Evolutionary conservation across 768 basidiomycete species (phyloP).

Genomic region (Russula sp.): DNA sequence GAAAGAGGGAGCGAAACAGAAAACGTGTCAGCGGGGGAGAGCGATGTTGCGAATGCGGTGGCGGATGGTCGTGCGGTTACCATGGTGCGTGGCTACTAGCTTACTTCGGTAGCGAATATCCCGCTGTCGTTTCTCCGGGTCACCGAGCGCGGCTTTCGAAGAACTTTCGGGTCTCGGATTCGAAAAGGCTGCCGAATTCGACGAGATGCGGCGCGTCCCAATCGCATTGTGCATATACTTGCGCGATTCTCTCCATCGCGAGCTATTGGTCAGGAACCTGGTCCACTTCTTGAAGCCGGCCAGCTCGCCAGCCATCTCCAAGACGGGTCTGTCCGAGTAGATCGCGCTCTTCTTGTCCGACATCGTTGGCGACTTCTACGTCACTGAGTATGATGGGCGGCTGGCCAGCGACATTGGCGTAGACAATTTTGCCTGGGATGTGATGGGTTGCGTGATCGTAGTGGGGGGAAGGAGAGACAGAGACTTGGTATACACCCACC

Average conservation of each 20-base stretch:
- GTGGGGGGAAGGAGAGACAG: not conserved
- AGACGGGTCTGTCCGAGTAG: slow-evolving; percentile 8
- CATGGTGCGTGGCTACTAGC: slow-evolving; percentile 13
- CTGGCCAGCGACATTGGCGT: slow-evolving; percentile 2
- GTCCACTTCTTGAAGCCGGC: slow-evolving; percentile 3
- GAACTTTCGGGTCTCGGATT: slow-evolving; percentile 1
- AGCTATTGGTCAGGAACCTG: not conserved
- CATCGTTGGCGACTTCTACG: slow-evolving; percentile 2
- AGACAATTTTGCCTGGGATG: slow-evolving; percentile 3
- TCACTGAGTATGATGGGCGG: slow-evolving; percentile 1
- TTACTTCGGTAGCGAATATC: no score
- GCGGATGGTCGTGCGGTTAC: slow-evolving; percentile 21
- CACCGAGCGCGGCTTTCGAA: slow-evolving; percentile 1
- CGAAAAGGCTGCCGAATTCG: not conserved
- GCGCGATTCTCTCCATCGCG: slow-evolving; percentile 1
- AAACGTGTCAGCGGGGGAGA: slow-evolving; percentile 36
- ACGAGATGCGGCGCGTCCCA: slow-evolving; percentile 7
- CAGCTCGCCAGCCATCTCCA: slow-evolving; percentile 11
- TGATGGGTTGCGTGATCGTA: not conserved
- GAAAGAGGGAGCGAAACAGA: slow-evolving; percentile 31
- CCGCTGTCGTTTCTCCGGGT: not conserved
- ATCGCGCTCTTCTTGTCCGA: slow-evolving; percentile 10
- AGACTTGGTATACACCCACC: not conserved
- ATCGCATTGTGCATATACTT: slow-evolving; percentile 10
- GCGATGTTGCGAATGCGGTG: slow-evolving; percentile 3